These are phyloP conservation scores for Hypoxylon intermedium DNA, from an alignment of 495 filamentous ascomycete species.

Conservation along the genomic window DNA sequence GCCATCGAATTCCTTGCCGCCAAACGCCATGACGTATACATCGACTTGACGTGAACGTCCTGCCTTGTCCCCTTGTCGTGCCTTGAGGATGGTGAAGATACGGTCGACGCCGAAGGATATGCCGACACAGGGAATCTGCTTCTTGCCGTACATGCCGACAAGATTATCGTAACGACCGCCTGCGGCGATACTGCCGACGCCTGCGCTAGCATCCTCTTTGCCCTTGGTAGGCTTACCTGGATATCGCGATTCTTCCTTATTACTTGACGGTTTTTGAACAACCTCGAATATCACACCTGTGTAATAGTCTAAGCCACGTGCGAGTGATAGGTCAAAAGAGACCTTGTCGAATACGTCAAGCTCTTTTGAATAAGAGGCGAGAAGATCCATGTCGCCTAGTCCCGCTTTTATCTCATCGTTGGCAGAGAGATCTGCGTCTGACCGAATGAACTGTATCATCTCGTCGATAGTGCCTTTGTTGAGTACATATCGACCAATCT, in stretches of 20 bases:
- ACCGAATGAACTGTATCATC: conserved; percentile 62
- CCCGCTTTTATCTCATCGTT: conserved; percentile 70
- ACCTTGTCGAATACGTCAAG: conserved; percentile 67
- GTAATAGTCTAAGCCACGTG: conserved; percentile 81
- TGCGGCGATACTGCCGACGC: conserved; percentile 77
- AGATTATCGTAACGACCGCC: conserved; percentile 83
- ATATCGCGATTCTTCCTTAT: conserved; percentile 30
- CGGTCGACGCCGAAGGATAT: conserved; percentile 85
- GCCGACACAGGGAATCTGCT: conserved; percentile 78
- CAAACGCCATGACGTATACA: conserved; percentile 83
- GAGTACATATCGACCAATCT: conserved; percentile 73
- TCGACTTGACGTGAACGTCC: conserved; percentile 62
- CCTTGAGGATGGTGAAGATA: conserved; percentile 80
- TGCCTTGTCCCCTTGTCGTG: conserved; percentile 60
- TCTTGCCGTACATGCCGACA: conserved; percentile 79
- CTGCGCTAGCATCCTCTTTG: conserved; percentile 39
- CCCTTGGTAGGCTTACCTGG: conserved; percentile 59
- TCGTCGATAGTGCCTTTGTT: conserved; percentile 66
- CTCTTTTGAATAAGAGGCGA: conserved; percentile 74
- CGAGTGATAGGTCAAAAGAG: conserved; percentile 57
- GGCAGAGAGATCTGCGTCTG: conserved; percentile 60
- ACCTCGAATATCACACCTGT: conserved; percentile 85
- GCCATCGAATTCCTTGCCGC: conserved; percentile 78
- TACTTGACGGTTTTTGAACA: conserved; percentile 70
- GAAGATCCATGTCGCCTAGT: conserved; percentile 71